These are phyloP conservation scores for Trametes cubensis DNA, from an alignment of 768 basidiomycete species.

Conservation along the genomic window DNA sequence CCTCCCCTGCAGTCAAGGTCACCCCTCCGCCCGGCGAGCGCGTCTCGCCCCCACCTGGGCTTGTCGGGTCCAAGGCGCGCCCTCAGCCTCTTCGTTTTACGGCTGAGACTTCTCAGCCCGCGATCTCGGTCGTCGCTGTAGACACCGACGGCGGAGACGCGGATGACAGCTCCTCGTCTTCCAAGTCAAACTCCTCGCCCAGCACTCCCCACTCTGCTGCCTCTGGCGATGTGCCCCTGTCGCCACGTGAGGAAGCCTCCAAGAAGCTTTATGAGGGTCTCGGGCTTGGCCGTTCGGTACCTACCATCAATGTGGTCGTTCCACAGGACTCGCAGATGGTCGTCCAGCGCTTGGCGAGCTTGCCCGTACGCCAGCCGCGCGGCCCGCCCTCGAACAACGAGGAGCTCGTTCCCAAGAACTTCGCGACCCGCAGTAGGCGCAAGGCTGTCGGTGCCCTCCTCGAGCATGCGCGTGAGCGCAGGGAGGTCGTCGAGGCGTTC, in stretches of 20 bases:
- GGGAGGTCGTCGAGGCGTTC: slow-evolving; percentile 70
- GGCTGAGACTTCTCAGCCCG: slow-evolving; percentile 43
- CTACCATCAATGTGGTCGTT: slow-evolving; percentile 41
- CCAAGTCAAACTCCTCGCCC: slow-evolving; percentile 60
- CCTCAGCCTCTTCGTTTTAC: slow-evolving; percentile 60
- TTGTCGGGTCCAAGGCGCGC: slow-evolving; percentile 42
- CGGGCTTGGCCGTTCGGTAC: slow-evolving; percentile 74
- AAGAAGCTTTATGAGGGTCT: slow-evolving; percentile 90
- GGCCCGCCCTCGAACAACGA: slow-evolving; percentile 87
- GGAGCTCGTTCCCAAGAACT: slow-evolving; percentile 86
- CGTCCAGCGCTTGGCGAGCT: slow-evolving; percentile 58
- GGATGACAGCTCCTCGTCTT: slow-evolving; percentile 59
- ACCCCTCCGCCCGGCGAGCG: slow-evolving; percentile 72
- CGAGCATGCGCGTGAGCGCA: slow-evolving; percentile 79
- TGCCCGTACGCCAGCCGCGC: slow-evolving; percentile 81
- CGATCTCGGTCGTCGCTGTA: slow-evolving; percentile 52
- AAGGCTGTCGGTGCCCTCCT: slow-evolving; percentile 83
- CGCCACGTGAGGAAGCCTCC: slow-evolving; percentile 82
- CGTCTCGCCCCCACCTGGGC: slow-evolving; percentile 51
- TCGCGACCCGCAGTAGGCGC: slow-evolving; percentile 82
- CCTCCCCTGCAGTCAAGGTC: slow-evolving; percentile 57
- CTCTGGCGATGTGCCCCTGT: slow-evolving; percentile 56
- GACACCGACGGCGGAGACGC: slow-evolving; percentile 52
- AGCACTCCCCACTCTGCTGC: slow-evolving; percentile 74
- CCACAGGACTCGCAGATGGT: slow-evolving; percentile 42